A percentile compares a stretch with the other conserved stretches of the same genome.
Evolutionary conservation across 139 green algal genomes (phyloP).

Genomic region (Tetradesmus obliquus): DNA sequence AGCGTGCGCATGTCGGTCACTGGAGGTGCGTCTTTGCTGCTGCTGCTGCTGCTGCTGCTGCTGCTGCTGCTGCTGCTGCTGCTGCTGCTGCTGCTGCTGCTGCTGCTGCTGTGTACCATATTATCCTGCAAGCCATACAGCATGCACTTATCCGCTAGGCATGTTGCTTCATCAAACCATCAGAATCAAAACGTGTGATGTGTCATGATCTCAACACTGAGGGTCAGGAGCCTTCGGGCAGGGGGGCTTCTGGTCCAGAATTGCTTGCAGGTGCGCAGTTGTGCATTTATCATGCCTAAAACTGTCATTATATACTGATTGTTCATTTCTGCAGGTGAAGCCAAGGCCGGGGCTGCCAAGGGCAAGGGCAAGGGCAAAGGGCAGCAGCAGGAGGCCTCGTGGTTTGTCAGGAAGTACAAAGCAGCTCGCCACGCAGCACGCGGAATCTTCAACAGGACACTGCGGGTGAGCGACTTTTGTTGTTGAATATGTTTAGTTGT

Average conservation of each 20-base stretch:
- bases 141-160: too few relatives aligned
- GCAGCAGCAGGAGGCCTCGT: not conserved
- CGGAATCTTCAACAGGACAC: not conserved
- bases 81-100: not conserved
- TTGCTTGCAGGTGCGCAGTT: too few relatives aligned
- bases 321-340: not conserved
- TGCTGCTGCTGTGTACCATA: not conserved
- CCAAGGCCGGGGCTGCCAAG: not conserved
- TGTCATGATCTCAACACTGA: too few relatives aligned
- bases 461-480: not conserved
- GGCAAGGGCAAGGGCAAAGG: not conserved
- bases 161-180: too few relatives aligned
- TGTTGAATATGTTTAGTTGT: too few relatives aligned
- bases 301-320: too few relatives aligned
- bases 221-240: too few relatives aligned
- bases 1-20: slow-evolving; percentile 33
- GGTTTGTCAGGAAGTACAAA: not conserved
- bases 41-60: not conserved
- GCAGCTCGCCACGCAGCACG: not conserved
- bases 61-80: not conserved
- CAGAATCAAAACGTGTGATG: too few relatives aligned
- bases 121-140: too few relatives aligned
- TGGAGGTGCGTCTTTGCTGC: not conserved
- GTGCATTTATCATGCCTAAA: too few relatives aligned
- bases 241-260: too few relatives aligned